Evolutionary conservation across 768 basidiomycete species (phyloP).

Genomic region (Exsudoporus frostii): DNA sequence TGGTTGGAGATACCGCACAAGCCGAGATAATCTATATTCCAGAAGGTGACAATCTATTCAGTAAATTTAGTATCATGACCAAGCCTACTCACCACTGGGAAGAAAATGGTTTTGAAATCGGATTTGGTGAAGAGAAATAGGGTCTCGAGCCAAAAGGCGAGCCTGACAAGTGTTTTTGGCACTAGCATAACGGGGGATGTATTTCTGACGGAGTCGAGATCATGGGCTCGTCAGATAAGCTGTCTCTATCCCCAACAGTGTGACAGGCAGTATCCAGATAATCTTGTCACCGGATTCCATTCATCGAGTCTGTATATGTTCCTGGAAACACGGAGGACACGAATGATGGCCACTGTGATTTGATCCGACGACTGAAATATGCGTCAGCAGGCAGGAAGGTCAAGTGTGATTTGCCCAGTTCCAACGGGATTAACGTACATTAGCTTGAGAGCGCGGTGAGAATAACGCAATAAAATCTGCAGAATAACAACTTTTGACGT

Average conservation of each 20-base stretch:
- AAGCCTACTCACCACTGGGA: conserved; percentile 31
- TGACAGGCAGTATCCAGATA: background rate
- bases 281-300: background rate
- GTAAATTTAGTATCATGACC: background rate
- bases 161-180: background rate
- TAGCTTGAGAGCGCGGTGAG: too few species aligned
- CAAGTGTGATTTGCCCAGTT: too few species aligned
- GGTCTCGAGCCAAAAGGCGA: conserved; percentile 22
- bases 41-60: background rate
- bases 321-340: background rate
- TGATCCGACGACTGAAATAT: background rate
- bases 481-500: too few species aligned
- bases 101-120: conserved; percentile 34
- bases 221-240: background rate
- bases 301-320: background rate
- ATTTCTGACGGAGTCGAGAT: background rate
- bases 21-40: conserved; percentile 9
- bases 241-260: background rate
- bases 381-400: too few species aligned
- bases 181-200: background rate
- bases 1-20: conserved; percentile 1
- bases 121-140: conserved; percentile 35
- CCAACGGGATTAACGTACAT: too few species aligned
- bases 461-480: too few species aligned
- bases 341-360: background rate